Evolutionary conservation across 2,329 filamentous ascomycete species (phyloP), one percentile per base, ranked within the genome.

Genomic region (Hypoxylon sp.): DNA sequence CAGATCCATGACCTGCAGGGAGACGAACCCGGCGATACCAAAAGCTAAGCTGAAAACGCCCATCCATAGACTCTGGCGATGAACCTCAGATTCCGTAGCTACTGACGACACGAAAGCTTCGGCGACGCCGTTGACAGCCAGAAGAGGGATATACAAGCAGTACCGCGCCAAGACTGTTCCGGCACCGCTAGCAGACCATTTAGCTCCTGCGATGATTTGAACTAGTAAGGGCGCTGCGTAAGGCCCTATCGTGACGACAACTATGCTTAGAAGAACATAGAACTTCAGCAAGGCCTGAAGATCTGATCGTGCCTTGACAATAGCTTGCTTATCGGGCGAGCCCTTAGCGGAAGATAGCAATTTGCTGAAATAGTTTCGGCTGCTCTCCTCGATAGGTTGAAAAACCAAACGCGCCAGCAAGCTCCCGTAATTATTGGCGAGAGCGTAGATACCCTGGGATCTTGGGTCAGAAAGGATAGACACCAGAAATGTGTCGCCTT

Each of bases 361-460:
- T 35, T 92, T 92, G 57, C 94, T 94, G 67, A 98, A 98, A 77
- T 97, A 90, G 76, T 91, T 94, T 42, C 97, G 91, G 70, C 92
- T 94, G 78, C 92, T 95, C 80, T 99, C 97, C 80, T 99, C 96
- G 66, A 99, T 89, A 6, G 96, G 97, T 76, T 98, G 96, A 78
- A 99, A 95, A 55, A 99, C 83, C 70, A 98, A 88, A 2, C 96
- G 89, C 0, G 96, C 96, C 29, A 97, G 83, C 0, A 99, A 87
- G 2, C 94, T 93, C 22, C 96, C 96, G 78, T 96, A 99, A 80
- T 98, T 99, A 74, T 94, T 94, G 57, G 95, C 96, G 4, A 99
- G 86, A 0, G 94, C 94, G 77, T 98, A 99, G 37, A 94, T 90
- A 13, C 96, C 96, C 82, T 98, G 96, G 3, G 94, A 92, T 46